phyloP scores from a whole-genome alignment of 129 eudicot species.

The Lonicera japonica region DNA sequence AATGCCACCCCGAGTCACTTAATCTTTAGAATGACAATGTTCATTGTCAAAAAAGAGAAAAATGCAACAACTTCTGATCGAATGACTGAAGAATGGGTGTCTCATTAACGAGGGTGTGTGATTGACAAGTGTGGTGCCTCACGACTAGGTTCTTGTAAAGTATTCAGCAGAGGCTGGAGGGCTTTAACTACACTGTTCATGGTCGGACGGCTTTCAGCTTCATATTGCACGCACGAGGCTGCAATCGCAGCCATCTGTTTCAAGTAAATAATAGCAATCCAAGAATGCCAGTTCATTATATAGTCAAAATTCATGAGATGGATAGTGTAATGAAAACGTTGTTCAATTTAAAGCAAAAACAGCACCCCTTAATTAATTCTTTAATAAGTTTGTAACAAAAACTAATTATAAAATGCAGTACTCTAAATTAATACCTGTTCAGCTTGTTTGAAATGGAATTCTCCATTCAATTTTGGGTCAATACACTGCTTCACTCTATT shows the following conservation, averaged over 20 bases:
- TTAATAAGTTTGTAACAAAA: too few species aligned
- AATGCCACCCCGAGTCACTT: too few species aligned
- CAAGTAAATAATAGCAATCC: not conserved
- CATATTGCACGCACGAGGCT: constrained; percentile 87
- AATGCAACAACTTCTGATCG: too few species aligned
- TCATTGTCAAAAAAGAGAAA: not conserved
- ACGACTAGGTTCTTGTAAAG: constrained; percentile 50
- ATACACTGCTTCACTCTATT: constrained; percentile 88
- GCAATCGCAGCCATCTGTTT: constrained; percentile 96
- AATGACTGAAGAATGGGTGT: too few species aligned
- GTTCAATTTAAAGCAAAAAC: not conserved
- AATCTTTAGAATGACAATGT: too few species aligned
- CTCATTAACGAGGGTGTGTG: too few species aligned
- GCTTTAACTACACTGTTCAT: constrained; percentile 92
- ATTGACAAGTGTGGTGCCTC: constrained; percentile 34
- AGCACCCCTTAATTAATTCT: too few species aligned
- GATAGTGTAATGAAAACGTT: not conserved
- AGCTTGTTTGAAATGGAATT: constrained; percentile 81
- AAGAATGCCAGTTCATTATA: too few species aligned
- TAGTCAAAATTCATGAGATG: not conserved
- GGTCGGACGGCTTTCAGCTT: constrained; percentile 86
- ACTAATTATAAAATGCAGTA: not conserved
- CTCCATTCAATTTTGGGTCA: constrained; percentile 61
- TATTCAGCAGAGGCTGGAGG: constrained; percentile 57
- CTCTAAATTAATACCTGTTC: constrained; percentile 59